A percentile compares a stretch with the other conserved stretches of the same genome.
Evolutionary conservation across 2,329 filamentous ascomycete genomes (phyloP).

Genomic region (Myriosclerotinia curreyana): DNA sequence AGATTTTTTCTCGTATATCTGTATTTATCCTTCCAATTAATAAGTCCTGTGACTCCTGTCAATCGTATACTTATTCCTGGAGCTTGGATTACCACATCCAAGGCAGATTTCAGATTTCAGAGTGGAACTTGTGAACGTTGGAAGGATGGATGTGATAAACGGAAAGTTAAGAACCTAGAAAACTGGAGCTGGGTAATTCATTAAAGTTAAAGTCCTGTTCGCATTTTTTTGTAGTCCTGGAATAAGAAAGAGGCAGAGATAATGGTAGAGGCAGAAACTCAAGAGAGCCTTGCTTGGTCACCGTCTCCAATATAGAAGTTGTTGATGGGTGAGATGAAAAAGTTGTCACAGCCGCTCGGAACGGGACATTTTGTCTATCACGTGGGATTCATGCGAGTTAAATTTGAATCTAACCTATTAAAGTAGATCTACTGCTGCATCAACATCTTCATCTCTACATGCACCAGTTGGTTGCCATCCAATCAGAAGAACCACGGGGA

Average conservation of each 20-base stretch:
- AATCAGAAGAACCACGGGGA: background rate
- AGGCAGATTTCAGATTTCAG: too few species aligned
- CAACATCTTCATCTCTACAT: background rate
- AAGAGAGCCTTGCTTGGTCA: too few species aligned
- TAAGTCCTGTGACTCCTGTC: too few species aligned
- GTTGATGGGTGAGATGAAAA: background rate
- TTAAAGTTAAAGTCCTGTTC: too few species aligned
- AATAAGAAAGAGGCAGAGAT: too few species aligned
- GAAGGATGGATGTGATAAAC: background rate
- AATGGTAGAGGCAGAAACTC: too few species aligned
- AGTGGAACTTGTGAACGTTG: background rate
- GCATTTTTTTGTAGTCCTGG: too few species aligned
- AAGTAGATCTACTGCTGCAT: background rate
- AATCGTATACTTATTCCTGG: background rate
- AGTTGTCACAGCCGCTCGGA: constrained; percentile 4
- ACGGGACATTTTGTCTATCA: constrained; percentile 9
- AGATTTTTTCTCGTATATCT: background rate
- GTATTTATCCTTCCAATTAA: background rate
- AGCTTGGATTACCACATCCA: background rate
- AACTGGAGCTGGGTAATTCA: too few species aligned
- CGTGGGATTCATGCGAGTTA: background rate
- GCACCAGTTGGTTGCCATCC: too few species aligned
- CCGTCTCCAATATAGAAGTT: too few species aligned
- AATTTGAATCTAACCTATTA: background rate
- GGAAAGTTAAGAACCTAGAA: too few species aligned